Conservation (phyloP, 805 yeast genomes). For the Monosporozyma solicola region DNA sequence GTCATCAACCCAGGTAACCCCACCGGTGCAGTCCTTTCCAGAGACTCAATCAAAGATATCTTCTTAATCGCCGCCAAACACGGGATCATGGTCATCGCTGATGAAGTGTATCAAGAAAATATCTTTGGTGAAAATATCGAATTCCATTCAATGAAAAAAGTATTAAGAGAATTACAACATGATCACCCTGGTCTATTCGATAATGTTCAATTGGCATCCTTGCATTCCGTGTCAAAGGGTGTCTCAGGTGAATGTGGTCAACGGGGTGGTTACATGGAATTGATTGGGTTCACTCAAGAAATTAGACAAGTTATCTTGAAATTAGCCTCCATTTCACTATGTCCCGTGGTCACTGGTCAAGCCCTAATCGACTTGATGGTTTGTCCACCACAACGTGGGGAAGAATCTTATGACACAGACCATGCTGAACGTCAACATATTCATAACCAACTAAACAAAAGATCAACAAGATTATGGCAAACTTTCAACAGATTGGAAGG, state of each 20-base stretch:
- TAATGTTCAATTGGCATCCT: constrained; percentile 79
- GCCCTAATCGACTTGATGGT: constrained; percentile 88
- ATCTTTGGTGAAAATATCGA: constrained; percentile 56
- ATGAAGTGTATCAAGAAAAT: constrained; percentile 96
- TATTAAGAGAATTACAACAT: constrained; percentile 54
- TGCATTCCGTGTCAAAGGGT: constrained; percentile 97
- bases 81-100: constrained; percentile 84
- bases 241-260: constrained; percentile 98
- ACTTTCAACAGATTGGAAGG: constrained; percentile 76
- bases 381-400: constrained; percentile 78
- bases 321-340: constrained; percentile 81
- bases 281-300: constrained; percentile 67
- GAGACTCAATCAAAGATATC: constrained; percentile 58
- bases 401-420: constrained; percentile 62
- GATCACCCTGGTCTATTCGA: constrained; percentile 48
- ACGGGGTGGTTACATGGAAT: constrained; percentile 97
- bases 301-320: constrained; percentile 67
- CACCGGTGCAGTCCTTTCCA: constrained; percentile 76
- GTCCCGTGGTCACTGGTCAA: constrained; percentile 95
- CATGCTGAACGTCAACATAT: constrained; percentile 52
- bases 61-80: constrained; percentile 74
- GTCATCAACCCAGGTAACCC: constrained; percentile 98
- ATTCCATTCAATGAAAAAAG: constrained; percentile 77
- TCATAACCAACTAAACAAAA: constrained; percentile 48
- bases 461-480: constrained; percentile 56